These are phyloP conservation scores for Quercus phellos DNA, from an alignment of 331 rosid genomes.

Conservation along the genomic window DNA sequence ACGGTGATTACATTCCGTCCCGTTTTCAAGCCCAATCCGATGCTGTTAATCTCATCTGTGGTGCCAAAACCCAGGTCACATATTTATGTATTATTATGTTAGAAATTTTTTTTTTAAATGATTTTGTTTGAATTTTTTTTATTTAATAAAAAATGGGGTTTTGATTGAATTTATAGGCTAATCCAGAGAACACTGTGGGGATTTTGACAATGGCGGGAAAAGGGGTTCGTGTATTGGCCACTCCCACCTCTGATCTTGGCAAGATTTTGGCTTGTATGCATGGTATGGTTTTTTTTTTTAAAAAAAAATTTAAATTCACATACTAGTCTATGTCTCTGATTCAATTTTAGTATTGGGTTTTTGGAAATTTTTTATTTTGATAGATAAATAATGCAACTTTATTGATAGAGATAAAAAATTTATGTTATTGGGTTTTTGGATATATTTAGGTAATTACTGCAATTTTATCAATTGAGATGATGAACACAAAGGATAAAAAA, in stretches of 20 bases:
- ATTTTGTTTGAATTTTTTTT: neutral
- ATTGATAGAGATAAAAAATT: too few species aligned
- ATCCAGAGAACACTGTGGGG: constrained; percentile 59
- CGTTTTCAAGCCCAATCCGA: constrained; percentile 92
- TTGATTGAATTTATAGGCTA: constrained; percentile 27
- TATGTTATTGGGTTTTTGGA: too few species aligned
- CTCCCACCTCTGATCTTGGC: constrained; percentile 63
- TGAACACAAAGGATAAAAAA: too few species aligned
- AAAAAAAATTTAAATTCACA: neutral
- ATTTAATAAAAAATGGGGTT: too few species aligned
- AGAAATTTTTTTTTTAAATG: neutral
- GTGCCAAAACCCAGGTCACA: constrained; percentile 87
- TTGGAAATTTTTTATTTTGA: too few species aligned
- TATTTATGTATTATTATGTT: rapidly evolving
- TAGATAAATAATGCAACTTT: too few species aligned
- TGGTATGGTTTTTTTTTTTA: constrained; percentile 25
- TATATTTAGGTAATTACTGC: too few species aligned
- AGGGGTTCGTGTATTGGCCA: constrained; percentile 54
- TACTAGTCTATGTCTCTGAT: too few species aligned
- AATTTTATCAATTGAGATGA: too few species aligned
- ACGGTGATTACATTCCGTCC: constrained; percentile 77
- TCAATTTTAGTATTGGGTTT: too few species aligned
- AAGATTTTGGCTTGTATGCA: constrained; percentile 62
- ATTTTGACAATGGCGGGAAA: constrained; percentile 61
- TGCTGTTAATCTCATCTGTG: constrained; percentile 84